Conservation (phyloP, 176 grass and related monocot genomes). For the Cenchrus americanus region DNA sequence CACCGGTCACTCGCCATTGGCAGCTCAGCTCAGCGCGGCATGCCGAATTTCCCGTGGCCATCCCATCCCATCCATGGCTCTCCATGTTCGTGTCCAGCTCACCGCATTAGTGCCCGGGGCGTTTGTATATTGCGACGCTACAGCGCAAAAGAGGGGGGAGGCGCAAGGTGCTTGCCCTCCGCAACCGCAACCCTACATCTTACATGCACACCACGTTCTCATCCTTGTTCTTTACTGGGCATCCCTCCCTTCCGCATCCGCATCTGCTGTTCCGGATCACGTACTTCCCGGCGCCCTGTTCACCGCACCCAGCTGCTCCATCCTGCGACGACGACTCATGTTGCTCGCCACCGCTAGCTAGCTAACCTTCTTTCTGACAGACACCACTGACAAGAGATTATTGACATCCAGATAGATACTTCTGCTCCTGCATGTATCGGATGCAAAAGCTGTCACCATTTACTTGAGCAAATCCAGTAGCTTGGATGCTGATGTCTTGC, state of each 20-base stretch:
- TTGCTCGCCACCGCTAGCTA: constrained; percentile 11
- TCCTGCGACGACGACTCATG: background rate
- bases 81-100: constrained; percentile 60
- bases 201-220: constrained; percentile 57
- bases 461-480: background rate
- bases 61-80: background rate
- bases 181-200: constrained; percentile 47
- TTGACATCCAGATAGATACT: background rate
- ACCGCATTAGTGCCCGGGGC: constrained; percentile 45
- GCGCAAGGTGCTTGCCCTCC: constrained; percentile 34
- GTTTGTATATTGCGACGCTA: constrained; percentile 51
- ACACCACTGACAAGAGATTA: background rate
- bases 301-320: constrained; percentile 18
- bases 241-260: background rate
- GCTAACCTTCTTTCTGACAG: background rate
- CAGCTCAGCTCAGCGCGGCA: background rate
- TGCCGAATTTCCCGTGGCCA: constrained; percentile 45
- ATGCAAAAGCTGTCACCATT: background rate
- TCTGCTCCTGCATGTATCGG: background rate
- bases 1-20: constrained; percentile 12
- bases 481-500: background rate
- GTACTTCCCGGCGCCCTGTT: constrained; percentile 1
- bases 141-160: constrained; percentile 44
- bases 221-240: constrained; percentile 41
- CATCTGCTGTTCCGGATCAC: constrained; percentile 43